Evolutionary conservation across 805 yeast genomes (phyloP).

Genomic region (Kurtzmaniella fragi): DNA sequence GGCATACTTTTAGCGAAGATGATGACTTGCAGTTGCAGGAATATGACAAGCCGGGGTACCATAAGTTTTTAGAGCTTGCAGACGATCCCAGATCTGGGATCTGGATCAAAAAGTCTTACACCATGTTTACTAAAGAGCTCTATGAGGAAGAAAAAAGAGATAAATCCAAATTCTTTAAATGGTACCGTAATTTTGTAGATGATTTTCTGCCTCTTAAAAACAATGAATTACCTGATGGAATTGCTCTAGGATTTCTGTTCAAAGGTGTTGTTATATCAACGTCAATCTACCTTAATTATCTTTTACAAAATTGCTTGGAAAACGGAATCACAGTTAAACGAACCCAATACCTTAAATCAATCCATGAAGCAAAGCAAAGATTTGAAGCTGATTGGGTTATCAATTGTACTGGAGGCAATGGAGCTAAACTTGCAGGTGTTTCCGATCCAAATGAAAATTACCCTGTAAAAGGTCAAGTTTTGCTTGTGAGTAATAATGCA

Average conservation of each 20-base stretch:
- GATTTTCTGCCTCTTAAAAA: conserved; percentile 29
- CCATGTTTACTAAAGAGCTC: conserved; percentile 11
- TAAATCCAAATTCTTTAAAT: conserved; percentile 25
- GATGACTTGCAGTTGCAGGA: conserved; percentile 34
- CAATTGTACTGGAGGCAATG: conserved; percentile 54
- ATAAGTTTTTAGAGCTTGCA: conserved; percentile 42
- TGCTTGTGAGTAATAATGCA: conserved; percentile 44
- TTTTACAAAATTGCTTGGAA: conserved; percentile 40
- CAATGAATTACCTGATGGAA: conserved; percentile 37
- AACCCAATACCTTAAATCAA: conserved; percentile 28
- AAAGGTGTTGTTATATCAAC: conserved; percentile 58
- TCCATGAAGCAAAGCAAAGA: conserved; percentile 45
- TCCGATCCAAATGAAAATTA: conserved; percentile 34
- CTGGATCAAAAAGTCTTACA: conserved; percentile 15
- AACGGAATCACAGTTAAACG: conserved; percentile 48
- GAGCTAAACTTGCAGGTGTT: conserved; percentile 41
- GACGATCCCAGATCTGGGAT: conserved; percentile 49
- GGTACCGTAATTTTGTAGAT: conserved; percentile 46
- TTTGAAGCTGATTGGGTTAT: conserved; percentile 47
- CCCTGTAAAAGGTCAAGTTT: conserved; percentile 59
- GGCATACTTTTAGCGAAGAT: conserved; percentile 53
- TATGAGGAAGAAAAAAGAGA: conserved; percentile 5
- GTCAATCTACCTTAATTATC: conserved; percentile 49
- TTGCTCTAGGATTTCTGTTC: conserved; percentile 41
- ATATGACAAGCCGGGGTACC: conserved; percentile 47